These are phyloP conservation scores for Phalaenopsis equestris DNA, from an alignment of 106 monocot species.

Conservation along the genomic window DNA sequence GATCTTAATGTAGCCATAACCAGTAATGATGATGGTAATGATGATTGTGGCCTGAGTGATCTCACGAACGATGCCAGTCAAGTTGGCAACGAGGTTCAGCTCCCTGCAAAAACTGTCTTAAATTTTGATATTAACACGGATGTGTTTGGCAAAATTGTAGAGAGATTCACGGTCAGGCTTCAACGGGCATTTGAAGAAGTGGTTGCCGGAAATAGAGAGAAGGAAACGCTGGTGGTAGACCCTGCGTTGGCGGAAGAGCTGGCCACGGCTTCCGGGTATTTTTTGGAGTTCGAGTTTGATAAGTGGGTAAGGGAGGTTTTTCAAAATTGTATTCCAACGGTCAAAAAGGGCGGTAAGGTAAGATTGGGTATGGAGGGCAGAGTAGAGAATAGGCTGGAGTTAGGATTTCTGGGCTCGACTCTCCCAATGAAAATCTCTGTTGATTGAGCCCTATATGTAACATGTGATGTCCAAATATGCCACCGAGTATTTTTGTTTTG, in stretches of 20 bases:
- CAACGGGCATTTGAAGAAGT: constrained; percentile 21
- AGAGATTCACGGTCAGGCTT: constrained; percentile 27
- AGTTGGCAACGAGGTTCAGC: constrained; percentile 4
- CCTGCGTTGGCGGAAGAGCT: constrained; percentile 33
- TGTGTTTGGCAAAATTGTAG: constrained; percentile 2
- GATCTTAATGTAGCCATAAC: constrained; percentile 43
- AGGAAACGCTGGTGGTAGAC: constrained; percentile 25
- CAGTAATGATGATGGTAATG: constrained; percentile 20
- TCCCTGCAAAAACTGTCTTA: constrained; percentile 1
- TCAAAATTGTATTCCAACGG: constrained; percentile 38
- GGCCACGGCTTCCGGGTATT: constrained; percentile 35
- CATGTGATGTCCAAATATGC: not conserved
- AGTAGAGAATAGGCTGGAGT: constrained; percentile 21
- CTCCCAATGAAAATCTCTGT: constrained; percentile 58
- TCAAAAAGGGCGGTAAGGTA: constrained; percentile 62
- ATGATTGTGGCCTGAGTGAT: constrained; percentile 36
- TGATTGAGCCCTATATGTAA: constrained; percentile 16
- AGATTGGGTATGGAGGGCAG: constrained; percentile 36
- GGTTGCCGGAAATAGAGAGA: constrained; percentile 2
- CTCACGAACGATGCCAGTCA: constrained; percentile 38
- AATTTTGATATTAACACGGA: constrained; percentile 19
- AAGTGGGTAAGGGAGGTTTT: constrained; percentile 71
- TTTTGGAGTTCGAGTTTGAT: constrained; percentile 49
- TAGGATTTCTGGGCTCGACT: constrained; percentile 50
- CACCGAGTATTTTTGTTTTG: not conserved